Evolutionary conservation across 345 rosid genomes (phyloP), one percentile per base, ranked within the genome.

Genomic region (Trapa incisa): DNA sequence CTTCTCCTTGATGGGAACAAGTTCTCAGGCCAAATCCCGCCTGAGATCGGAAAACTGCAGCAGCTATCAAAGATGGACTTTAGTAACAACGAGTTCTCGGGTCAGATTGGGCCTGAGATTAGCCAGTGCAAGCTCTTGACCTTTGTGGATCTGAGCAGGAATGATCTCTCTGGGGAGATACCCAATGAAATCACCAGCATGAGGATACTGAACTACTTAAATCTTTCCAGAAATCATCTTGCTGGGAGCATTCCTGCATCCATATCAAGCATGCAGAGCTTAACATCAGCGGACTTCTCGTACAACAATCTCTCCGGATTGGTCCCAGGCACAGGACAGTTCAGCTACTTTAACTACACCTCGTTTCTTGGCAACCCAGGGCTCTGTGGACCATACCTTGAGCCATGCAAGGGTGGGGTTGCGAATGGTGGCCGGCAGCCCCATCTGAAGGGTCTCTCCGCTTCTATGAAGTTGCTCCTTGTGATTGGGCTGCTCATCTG

Each of bases 41-140:
- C 81, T 0, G 73, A 79, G 72, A 73, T 82, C 29, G 86, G 86
- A 32, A 75, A 15, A 41, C 67, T 82, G 29, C 83, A 79, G 77
- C 86, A 82, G 72, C 86, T 82, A 38, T 79, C 86, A 3, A 82
- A 82, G 78, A 71, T 82, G 81, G 86, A 79, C 45, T 75, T 82
- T 39, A 82, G 86, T 71, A 70, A 68, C 68, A 82, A 82, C 75
- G 73, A 71, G 75, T 77, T 82, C 60, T 79, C 83, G 2, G 86
- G 86, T 1, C 68, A 71, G 17, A 61, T 82, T n/a, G 64, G 78
- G 3, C 83, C 86, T 1, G 80, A 77, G 69, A 75, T 82, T 57
- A 82, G 81, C 78, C 81, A 70, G 71, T 82, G 86, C 74, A 82
- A 82, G 75, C 78, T 77, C n/a, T 57, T 82, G 63, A 82, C 86